Conservation (phyloP, 2,329 filamentous ascomycete genomes). For the Penicillium sp. region DNA sequence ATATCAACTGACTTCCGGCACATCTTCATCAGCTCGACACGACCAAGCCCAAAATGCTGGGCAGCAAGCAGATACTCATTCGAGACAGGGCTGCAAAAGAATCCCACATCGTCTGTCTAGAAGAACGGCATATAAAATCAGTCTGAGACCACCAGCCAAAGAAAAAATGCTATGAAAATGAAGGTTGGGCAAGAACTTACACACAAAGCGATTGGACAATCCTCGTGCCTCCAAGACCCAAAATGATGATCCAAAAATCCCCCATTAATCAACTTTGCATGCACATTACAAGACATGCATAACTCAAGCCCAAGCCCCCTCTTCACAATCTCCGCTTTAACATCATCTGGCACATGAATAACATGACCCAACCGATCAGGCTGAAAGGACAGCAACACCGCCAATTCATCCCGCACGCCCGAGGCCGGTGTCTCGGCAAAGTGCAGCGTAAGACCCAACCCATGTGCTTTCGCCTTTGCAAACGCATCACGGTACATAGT, state of each 20-base stretch:
- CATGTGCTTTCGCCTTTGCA: constrained; percentile 53
- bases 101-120: constrained; percentile 80
- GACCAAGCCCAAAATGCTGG: constrained; percentile 64
- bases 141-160: background rate
- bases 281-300: constrained; percentile 79
- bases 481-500: constrained; percentile 63
- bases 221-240: constrained; percentile 65
- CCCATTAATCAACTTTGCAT: constrained; percentile 69
- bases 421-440: constrained; percentile 70
- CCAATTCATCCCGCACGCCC: constrained; percentile 61
- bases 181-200: constrained; percentile 52
- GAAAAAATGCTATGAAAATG: background rate
- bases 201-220: constrained; percentile 65
- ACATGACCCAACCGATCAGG: constrained; percentile 76
- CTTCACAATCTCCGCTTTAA: constrained; percentile 58
- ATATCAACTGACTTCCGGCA: constrained; percentile 62
- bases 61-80: constrained; percentile 76
- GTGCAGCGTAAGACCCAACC: constrained; percentile 70
- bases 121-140: constrained; percentile 11
- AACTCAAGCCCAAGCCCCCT: constrained; percentile 68
- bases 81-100: constrained; percentile 74
- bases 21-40: constrained; percentile 53
- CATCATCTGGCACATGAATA: constrained; percentile 66
- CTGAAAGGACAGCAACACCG: constrained; percentile 62
- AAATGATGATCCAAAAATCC: constrained; percentile 73